Conservation (phyloP, 768 basidiomycete species). For the Boletus rubropictus region DNA sequence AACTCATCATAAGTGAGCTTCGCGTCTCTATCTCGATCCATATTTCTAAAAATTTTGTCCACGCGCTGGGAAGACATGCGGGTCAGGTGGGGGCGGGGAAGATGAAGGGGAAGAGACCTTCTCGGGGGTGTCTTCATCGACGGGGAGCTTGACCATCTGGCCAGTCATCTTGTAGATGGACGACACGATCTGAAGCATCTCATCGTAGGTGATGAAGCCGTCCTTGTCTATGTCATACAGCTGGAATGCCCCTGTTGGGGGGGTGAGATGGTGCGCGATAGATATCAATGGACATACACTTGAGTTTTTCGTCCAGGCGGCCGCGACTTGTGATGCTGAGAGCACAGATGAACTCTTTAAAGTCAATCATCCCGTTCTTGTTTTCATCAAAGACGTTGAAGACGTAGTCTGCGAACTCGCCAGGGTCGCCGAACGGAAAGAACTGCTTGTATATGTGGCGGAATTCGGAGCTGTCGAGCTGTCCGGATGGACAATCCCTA, state of each 20-base stretch:
- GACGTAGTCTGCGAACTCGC: constrained; percentile 95
- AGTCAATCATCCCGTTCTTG: constrained; percentile 96
- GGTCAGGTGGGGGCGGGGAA: constrained; percentile 10
- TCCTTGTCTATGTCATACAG: constrained; percentile 99
- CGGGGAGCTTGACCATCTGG: constrained; percentile 97
- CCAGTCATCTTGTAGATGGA: constrained; percentile 99
- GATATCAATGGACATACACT: constrained; percentile 57
- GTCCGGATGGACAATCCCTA: constrained; percentile 96
- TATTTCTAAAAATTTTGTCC: constrained; percentile 96
- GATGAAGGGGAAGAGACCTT: constrained; percentile 53
- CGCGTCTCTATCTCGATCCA: constrained; percentile 95
- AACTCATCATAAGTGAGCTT: constrained; percentile 95
- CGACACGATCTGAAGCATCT: constrained; percentile 97
- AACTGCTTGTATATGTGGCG: constrained; percentile 98
- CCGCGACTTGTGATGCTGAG: constrained; percentile 93
- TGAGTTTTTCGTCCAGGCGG: constrained; percentile 92
- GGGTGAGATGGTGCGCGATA: constrained; percentile 13
- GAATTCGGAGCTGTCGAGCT: constrained; percentile 94
- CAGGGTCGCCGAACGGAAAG: constrained; percentile 99
- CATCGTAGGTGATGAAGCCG: constrained; percentile 95
- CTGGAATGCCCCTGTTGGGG: constrained; percentile 89
- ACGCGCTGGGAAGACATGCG: constrained; percentile 66
- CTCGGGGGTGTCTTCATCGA: constrained; percentile 99
- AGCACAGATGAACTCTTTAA: constrained; percentile 98
- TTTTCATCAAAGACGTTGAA: constrained; percentile 97